Percentiles rank a stretch among this genome's conserved stretches.
These are phyloP conservation scores for Dendrobium huoshanense DNA, from an alignment of 106 monocot genomes.

Conservation along the genomic window DNA sequence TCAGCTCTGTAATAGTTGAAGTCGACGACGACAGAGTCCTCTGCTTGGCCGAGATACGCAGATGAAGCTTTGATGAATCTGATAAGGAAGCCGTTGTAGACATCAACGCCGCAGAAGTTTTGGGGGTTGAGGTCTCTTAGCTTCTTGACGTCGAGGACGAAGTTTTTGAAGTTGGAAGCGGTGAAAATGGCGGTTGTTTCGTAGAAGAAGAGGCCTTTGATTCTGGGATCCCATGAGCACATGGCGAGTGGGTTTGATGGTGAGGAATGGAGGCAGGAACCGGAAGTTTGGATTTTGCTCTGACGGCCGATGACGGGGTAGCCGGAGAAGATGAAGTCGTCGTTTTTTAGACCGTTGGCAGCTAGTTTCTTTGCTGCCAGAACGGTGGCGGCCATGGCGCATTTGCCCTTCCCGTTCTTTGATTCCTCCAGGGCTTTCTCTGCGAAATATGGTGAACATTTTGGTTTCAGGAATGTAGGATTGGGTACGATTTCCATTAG, in stretches of 20 bases:
- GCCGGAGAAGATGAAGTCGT: conserved; percentile 42
- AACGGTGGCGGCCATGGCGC: conserved; percentile 31
- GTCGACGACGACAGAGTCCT: conserved; percentile 69
- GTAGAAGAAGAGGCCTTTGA: conserved; percentile 69
- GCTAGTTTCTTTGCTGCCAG: conserved; percentile 31
- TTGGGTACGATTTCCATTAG: too few species aligned
- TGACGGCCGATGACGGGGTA: conserved; percentile 70
- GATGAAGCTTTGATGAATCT: conserved; percentile 58
- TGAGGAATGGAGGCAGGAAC: conserved; percentile 56
- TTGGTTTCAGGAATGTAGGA: background rate
- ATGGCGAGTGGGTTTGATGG: conserved; percentile 13
- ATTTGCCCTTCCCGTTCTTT: conserved; percentile 45
- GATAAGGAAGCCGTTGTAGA: conserved; percentile 69
- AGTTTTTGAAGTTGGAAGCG: conserved; percentile 42
- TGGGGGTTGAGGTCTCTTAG: conserved; percentile 46
- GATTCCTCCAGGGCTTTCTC: conserved; percentile 41
- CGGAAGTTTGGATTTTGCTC: conserved; percentile 78
- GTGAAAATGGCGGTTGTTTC: conserved; percentile 74
- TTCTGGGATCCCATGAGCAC: conserved; percentile 79
- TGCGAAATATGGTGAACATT: conserved; percentile 2
- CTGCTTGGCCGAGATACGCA: conserved; percentile 61
- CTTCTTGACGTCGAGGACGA: conserved; percentile 60
- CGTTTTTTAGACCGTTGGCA: conserved; percentile 54
- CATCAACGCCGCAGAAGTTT: conserved; percentile 60
- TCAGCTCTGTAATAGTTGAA: conserved; percentile 85